These are phyloP conservation scores for Coniochaeta sp. DNA, from an alignment of 2,329 filamentous ascomycete species.

Conservation along the genomic window DNA sequence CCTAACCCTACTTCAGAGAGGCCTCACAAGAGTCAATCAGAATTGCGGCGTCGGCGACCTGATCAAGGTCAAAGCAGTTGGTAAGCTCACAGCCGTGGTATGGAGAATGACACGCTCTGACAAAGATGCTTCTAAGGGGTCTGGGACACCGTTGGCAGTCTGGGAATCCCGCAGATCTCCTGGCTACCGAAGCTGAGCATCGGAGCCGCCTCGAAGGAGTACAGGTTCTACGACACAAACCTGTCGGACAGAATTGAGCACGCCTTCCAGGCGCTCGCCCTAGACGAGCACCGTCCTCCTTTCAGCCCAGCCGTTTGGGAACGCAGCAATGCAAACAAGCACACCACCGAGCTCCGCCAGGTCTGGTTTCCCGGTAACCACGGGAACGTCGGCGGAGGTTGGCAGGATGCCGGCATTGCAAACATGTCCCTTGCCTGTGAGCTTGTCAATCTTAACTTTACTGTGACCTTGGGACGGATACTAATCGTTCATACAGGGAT, in stretches of 20 bases:
- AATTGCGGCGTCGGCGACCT: conserved; percentile 24
- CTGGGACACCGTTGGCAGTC: conserved; percentile 40
- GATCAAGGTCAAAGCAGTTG: conserved; percentile 40
- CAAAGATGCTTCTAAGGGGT: conserved; percentile 27
- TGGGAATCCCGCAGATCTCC: conserved; percentile 37
- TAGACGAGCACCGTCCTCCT: conserved; percentile 47
- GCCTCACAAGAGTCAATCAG: conserved; percentile 33
- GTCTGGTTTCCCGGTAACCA: conserved; percentile 50
- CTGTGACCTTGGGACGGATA: background rate
- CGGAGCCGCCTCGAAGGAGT: conserved; percentile 34
- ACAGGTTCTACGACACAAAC: conserved; percentile 45
- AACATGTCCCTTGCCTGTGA: conserved; percentile 26
- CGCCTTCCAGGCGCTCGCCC: conserved; percentile 51
- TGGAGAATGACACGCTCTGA: background rate
- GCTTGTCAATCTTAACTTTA: conserved; percentile 16
- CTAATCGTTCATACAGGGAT: conserved; percentile 30
- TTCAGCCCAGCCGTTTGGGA: conserved; percentile 25
- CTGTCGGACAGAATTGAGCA: conserved; percentile 45
- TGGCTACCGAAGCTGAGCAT: conserved; percentile 40
- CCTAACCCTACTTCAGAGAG: conserved; percentile 10
- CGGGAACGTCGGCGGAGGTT: conserved; percentile 46
- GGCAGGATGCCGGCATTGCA: conserved; percentile 36
- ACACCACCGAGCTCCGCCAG: conserved; percentile 27
- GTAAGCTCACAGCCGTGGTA: conserved; percentile 10
- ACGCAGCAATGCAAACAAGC: conserved; percentile 7